phyloP scores from a whole-genome alignment of 2,329 filamentous ascomycete genomes.

The Cladosporium sp. region DNA sequence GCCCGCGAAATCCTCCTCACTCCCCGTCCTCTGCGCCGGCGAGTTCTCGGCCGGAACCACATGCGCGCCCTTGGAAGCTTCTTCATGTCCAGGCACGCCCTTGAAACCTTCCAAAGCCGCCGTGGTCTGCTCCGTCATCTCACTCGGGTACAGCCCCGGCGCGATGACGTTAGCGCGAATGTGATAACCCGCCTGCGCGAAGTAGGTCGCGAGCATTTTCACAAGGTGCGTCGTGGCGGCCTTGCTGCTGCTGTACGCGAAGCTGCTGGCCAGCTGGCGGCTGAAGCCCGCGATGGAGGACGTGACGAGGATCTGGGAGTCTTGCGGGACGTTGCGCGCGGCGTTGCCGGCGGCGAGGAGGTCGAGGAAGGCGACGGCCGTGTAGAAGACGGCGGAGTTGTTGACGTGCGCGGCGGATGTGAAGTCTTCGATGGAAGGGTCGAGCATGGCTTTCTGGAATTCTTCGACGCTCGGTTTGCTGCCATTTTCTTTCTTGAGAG shows the following conservation, averaged over 20 bases:
- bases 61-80: too few relatives aligned
- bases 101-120: too few relatives aligned
- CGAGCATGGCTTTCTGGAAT: background rate
- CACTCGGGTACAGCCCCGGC: background rate
- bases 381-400: background rate
- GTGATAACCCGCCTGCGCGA: background rate
- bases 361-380: background rate
- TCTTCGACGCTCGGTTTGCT: background rate
- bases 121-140: background rate
- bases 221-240: background rate
- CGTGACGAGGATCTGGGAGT: background rate
- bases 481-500: too few relatives aligned
- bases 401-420: background rate
- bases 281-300: background rate
- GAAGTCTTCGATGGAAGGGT: background rate
- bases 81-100: too few relatives aligned
- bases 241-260: background rate
- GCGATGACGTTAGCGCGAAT: background rate
- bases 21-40: too few relatives aligned
- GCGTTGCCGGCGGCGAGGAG: background rate
- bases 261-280: background rate
- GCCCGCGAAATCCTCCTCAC: background rate
- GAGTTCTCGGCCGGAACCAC: too few relatives aligned
- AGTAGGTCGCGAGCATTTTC: background rate
- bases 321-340: background rate